These are phyloP conservation scores for Cephalotrichum gorgonifer DNA, from an alignment of 2,329 filamentous ascomycete species.

Conservation along the genomic window DNA sequence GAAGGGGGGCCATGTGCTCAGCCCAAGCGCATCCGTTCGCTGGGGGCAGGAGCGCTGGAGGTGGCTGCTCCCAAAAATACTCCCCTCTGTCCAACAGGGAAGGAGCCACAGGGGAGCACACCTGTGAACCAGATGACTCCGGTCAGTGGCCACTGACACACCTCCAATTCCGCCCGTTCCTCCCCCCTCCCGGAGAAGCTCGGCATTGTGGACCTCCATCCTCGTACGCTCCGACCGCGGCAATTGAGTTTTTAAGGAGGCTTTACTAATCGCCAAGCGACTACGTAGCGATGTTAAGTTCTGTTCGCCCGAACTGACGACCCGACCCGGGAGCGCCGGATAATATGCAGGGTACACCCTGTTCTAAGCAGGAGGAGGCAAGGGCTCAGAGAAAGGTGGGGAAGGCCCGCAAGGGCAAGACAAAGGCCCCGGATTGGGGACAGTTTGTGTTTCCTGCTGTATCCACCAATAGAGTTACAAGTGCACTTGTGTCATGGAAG, in stretches of 20 bases:
- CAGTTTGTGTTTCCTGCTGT: no score
- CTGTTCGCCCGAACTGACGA: no score
- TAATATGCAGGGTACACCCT: background rate
- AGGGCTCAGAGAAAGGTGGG: background rate
- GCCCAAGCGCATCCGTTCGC: background rate
- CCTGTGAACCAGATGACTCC: background rate
- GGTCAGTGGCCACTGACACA: no score
- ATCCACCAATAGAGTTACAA: no score
- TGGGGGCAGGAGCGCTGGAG: background rate
- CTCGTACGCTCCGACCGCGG: no score
- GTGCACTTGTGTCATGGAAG: no score
- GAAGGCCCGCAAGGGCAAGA: background rate
- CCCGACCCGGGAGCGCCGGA: background rate
- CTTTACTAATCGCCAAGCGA: no score
- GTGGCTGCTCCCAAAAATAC: background rate
- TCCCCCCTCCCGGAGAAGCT: background rate
- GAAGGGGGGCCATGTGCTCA: background rate
- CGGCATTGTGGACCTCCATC: background rate
- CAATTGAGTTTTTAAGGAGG: no score
- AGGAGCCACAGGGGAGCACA: background rate
- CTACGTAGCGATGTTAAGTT: no score
- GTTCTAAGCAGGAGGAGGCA: background rate
- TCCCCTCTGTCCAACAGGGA: background rate
- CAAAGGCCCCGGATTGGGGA: background rate
- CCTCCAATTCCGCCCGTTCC: no score